Conservation (phyloP, 176 grass and related monocot genomes). For the Alloteropsis semialata region DNA sequence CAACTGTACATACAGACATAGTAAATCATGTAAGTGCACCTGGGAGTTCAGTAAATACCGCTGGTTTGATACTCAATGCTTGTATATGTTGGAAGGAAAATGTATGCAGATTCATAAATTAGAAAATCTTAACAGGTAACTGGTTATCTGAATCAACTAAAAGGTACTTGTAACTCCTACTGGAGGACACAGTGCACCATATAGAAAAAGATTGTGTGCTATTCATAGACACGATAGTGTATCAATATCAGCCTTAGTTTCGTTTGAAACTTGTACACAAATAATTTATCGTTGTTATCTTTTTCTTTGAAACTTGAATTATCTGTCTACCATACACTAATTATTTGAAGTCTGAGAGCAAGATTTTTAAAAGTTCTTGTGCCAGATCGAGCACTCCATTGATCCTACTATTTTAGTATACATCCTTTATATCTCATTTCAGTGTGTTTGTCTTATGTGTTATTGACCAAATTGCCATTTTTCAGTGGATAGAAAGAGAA, state of each 20-base stretch:
- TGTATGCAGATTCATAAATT: slow-evolving; percentile 1
- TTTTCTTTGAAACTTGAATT: slow-evolving; percentile 23
- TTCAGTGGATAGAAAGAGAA: slow-evolving; percentile 81
- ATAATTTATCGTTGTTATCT: slow-evolving; percentile 5
- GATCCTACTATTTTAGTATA: not conserved
- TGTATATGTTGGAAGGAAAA: slow-evolving; percentile 20
- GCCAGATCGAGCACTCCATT: not conserved
- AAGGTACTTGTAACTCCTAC: not conserved
- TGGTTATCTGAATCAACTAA: slow-evolving; percentile 14
- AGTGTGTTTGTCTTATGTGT: not conserved
- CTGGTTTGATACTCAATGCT: slow-evolving; percentile 1
- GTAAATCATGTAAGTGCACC: slow-evolving; percentile 72
- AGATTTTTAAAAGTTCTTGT: not conserved
- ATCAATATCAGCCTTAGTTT: not conserved
- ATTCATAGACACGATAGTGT: not conserved
- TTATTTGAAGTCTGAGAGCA: not conserved
- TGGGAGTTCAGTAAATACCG: slow-evolving; percentile 1
- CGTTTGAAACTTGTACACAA: not conserved
- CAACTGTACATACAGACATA: slow-evolving; percentile 59
- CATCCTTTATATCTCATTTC: slow-evolving; percentile 7
- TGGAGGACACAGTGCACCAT: not conserved
- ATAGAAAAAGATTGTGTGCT: slow-evolving; percentile 14
- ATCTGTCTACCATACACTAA: not conserved
- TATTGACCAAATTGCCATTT: slow-evolving; percentile 22
- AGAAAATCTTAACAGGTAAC: slow-evolving; percentile 4